A percentile compares a stretch with the other conserved stretches of the same genome.
phyloP scores from a whole-genome alignment of 1,284 basidiomycete genomes.

The Cutaneotrichosporon curvatum region DNA sequence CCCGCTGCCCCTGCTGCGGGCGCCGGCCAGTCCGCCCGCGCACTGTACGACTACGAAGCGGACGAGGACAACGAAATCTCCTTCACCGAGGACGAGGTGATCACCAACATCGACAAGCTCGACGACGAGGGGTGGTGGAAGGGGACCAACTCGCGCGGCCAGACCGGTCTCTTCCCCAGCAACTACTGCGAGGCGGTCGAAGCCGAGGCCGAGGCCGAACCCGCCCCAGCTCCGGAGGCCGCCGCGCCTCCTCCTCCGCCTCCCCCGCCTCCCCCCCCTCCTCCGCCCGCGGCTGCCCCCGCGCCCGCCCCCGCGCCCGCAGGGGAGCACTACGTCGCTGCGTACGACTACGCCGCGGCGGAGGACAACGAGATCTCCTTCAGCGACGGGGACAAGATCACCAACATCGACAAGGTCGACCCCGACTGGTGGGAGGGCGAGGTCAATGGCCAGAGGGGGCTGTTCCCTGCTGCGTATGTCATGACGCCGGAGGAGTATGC shows the following conservation, averaged over 20 bases:
- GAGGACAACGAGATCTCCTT: slow-evolving; percentile 87
- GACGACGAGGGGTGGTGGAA: slow-evolving; percentile 79
- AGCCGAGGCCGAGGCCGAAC: slow-evolving; percentile 39
- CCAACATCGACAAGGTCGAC: slow-evolving; percentile 48
- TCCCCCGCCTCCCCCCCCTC: slow-evolving; percentile 35
- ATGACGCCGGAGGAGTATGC: slow-evolving; percentile 20
- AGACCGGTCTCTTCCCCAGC: slow-evolving; percentile 60
- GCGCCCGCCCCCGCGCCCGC: slow-evolving; percentile 8
- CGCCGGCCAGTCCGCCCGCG: slow-evolving; percentile 49
- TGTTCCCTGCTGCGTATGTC: slow-evolving; percentile 60
- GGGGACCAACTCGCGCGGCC: slow-evolving; percentile 60
- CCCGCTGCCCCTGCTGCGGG: slow-evolving; percentile 9
- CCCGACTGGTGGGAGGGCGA: slow-evolving; percentile 88
- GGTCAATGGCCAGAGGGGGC: slow-evolving; percentile 59
- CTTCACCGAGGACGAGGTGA: slow-evolving; percentile 69
- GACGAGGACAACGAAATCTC: slow-evolving; percentile 62
- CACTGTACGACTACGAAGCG: slow-evolving; percentile 68
- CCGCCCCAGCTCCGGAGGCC: slow-evolving; percentile 40
- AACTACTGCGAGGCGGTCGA: slow-evolving; percentile 71
- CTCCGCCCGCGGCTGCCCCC: slow-evolving; percentile 33
- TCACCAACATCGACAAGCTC: slow-evolving; percentile 74
- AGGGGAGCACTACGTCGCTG: slow-evolving; percentile 25
- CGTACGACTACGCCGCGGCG: slow-evolving; percentile 61
- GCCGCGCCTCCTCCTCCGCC: slow-evolving; percentile 34
- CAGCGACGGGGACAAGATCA: slow-evolving; percentile 69